A percentile compares a stretch with the other conserved stretches of the same genome.
phyloP scores from a whole-genome alignment of 2,329 filamentous ascomycete species.

The Hansfordia pulvinata region DNA sequence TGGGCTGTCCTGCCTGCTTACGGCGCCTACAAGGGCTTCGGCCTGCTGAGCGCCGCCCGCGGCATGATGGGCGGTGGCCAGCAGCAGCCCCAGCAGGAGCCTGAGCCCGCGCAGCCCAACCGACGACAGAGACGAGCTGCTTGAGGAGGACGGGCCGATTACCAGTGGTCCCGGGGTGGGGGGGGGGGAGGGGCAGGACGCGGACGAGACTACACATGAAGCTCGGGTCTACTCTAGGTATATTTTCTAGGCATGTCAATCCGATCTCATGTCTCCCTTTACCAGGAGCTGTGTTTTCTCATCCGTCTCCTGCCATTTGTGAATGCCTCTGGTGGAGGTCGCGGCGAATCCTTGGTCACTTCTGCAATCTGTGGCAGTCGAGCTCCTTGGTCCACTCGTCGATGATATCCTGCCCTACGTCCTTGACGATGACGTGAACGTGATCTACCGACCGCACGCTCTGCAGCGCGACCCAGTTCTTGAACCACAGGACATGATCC shows the following conservation, averaged over 20 bases:
- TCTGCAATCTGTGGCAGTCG: slow-evolving; percentile 19
- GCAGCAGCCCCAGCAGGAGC: slow-evolving; percentile 17
- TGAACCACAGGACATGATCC: slow-evolving; percentile 66
- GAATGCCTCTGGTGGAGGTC: not conserved
- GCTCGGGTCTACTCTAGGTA: too few relatives aligned
- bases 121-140: slow-evolving; percentile 41
- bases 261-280: not conserved
- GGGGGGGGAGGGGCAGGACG: too few relatives aligned
- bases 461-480: slow-evolving; percentile 84
- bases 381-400: slow-evolving; percentile 38
- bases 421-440: slow-evolving; percentile 61
- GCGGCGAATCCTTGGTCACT: slow-evolving; percentile 7
- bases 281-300: too few relatives aligned
- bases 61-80: slow-evolving; percentile 35
- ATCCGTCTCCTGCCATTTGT: not conserved
- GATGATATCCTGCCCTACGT: slow-evolving; percentile 36
- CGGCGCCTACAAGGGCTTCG: slow-evolving; percentile 37
- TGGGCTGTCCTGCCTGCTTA: slow-evolving; percentile 43
- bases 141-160: too few relatives aligned
- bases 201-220: too few relatives aligned
- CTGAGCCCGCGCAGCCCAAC: slow-evolving; percentile 28
- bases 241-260: not conserved
- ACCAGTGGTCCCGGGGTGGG: too few relatives aligned
- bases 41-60: slow-evolving; percentile 38
- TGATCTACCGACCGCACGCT: slow-evolving; percentile 81